Conservation (phyloP, 768 basidiomycete genomes). For the Termitomyces sp. region DNA sequence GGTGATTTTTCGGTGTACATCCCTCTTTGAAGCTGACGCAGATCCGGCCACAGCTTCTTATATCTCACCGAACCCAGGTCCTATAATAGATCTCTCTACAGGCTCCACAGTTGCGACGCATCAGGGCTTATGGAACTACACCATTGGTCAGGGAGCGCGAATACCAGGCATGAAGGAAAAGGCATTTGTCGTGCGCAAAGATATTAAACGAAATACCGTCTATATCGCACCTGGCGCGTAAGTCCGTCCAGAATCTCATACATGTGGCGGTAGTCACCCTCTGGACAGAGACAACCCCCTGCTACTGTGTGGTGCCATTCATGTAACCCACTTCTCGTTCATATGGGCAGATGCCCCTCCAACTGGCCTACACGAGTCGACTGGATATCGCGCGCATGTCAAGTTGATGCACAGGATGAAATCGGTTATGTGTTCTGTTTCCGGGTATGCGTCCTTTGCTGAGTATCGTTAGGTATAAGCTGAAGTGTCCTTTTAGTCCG, state of each 20-base stretch:
- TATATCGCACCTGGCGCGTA: slow-evolving; percentile 75
- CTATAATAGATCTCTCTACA: slow-evolving; percentile 56
- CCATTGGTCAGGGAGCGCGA: slow-evolving; percentile 79
- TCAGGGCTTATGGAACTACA: slow-evolving; percentile 79
- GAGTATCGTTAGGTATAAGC: not conserved
- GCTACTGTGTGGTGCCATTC: slow-evolving; percentile 42
- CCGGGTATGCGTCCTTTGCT: slow-evolving; percentile 35
- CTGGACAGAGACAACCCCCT: slow-evolving; percentile 55
- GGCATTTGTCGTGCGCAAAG: slow-evolving; percentile 77
- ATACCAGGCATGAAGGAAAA: slow-evolving; percentile 58
- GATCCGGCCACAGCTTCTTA: slow-evolving; percentile 63
- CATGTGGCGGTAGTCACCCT: not conserved
- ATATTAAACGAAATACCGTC: slow-evolving; percentile 59
- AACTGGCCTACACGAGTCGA: slow-evolving; percentile 31
- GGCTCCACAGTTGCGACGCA: slow-evolving; percentile 62
- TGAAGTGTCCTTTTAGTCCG: slow-evolving; percentile 20
- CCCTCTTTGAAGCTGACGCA: not conserved
- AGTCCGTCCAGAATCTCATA: slow-evolving; percentile 21
- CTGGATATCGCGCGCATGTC: slow-evolving; percentile 49
- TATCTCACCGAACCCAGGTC: slow-evolving; percentile 65
- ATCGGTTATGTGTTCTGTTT: slow-evolving; percentile 50
- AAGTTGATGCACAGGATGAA: slow-evolving; percentile 75
- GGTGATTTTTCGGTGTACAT: slow-evolving; percentile 16
- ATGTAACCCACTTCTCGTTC: slow-evolving; percentile 63
- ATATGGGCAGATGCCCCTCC: slow-evolving; percentile 71